Base-by-base conservation (phyloP, 2,329 filamentous ascomycete genomes). In the Neopestalotiopsis rosae region DNA sequence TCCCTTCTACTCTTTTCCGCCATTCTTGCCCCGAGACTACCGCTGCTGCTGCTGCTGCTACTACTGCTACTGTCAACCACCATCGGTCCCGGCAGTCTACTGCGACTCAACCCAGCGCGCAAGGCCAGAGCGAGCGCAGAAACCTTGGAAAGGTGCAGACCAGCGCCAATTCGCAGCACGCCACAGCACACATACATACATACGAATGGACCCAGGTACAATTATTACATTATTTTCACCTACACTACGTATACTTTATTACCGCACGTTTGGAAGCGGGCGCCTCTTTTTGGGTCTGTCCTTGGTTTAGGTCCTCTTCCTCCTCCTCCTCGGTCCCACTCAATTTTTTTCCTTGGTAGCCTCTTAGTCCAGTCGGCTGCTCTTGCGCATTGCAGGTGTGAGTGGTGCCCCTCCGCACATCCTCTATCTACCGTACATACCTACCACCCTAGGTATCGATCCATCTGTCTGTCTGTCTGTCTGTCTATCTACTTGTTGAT, bases 291-390 rank as follows among this genome's bases (percentile, higher is more conserved):
- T 38, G 34, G 34, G 34, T 38, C 34, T 38, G 34, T 38, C 34
- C 34, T 28, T 59, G 57, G 30, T 14, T 40, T 34, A 13, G 17
- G 32, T 20, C n/a, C 34, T 40, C 28, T 14, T 20, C 17, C 12
- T 17, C 20, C 45, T 20, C 20, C 45, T 52, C 45, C 45, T 52
- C n/a, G 45, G 45, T 52, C 45, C 45, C 45, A 52, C 45, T 52
- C 45, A 52, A 52, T 52, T 52, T 52, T 52, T 52, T 52, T 52
- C 45, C 45, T 52, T 24, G 45, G 45, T 52, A 52, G 45, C 45
- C 3, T 52, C 17, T 20, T 52, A n/a, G 17, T 52, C 45, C 45
- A 17, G 45, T 20, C 45, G 17, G 45, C 45, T 20, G 45, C n/a
- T 20, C 45, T 52, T 20, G 13, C 13, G 45, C 45, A 49, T 49